These are phyloP conservation scores for Heliamphora exappendiculata DNA, from an alignment of 148 eudicot species.

Conservation along the genomic window DNA sequence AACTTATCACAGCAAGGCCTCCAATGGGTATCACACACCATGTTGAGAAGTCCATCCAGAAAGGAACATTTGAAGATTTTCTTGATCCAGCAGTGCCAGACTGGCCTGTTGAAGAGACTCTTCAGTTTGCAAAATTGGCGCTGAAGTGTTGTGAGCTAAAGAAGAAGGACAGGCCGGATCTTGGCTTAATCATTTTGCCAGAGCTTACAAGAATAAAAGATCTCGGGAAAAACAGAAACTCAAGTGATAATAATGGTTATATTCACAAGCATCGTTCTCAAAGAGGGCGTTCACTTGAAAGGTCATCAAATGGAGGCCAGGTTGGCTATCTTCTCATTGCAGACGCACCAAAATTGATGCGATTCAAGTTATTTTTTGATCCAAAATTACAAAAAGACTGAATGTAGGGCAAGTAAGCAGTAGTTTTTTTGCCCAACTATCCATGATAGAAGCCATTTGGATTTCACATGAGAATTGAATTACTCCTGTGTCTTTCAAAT, in stretches of 20 bases:
- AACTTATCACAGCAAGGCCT: conserved; percentile 57
- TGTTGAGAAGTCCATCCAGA: conserved; percentile 50
- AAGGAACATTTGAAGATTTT: conserved; percentile 26
- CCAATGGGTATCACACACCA: conserved; percentile 60
- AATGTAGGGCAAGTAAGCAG: background rate
- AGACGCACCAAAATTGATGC: background rate
- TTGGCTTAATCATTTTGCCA: conserved; percentile 47
- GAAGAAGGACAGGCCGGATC: conserved; percentile 74
- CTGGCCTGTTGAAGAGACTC: conserved; percentile 65
- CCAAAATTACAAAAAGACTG: background rate
- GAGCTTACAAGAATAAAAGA: conserved; percentile 54
- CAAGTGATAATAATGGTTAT: background rate
- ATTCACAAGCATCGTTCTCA: background rate
- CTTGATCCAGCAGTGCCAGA: conserved; percentile 53
- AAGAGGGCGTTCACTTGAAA: background rate
- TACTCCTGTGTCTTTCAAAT: background rate
- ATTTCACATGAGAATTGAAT: background rate
- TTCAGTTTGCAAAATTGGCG: conserved; percentile 50
- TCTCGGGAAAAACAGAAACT: conserved; percentile 15
- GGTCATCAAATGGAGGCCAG: conserved; percentile 4
- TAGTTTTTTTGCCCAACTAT: background rate
- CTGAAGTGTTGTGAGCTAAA: conserved; percentile 65
- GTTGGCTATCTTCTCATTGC: conserved; percentile 2
- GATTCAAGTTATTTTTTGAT: background rate
- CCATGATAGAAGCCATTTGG: background rate